A percentile compares a stretch with the other conserved stretches of the same genome.
Evolutionary conservation across 2,329 filamentous ascomycete genomes (phyloP).

Genomic region (Hysterium pulicare): DNA sequence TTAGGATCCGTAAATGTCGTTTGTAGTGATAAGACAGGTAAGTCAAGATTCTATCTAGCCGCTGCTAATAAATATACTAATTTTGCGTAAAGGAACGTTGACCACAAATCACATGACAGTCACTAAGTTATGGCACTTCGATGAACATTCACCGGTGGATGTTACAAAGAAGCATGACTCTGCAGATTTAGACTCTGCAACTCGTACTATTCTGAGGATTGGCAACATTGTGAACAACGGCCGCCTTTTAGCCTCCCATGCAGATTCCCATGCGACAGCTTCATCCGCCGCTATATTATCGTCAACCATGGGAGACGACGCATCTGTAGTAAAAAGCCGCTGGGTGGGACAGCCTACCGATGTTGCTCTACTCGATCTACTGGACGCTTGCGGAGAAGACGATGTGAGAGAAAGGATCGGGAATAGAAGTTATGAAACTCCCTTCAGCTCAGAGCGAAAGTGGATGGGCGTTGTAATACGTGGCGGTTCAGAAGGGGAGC

Average conservation of each 20-base stretch:
- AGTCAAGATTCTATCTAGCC: no score
- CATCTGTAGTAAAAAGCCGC: slow-evolving; percentile 69
- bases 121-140: slow-evolving; percentile 94
- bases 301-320: slow-evolving; percentile 67
- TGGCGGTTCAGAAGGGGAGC: slow-evolving; percentile 48
- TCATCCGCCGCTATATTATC: slow-evolving; percentile 78
- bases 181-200: slow-evolving; percentile 65
- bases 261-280: slow-evolving; percentile 66
- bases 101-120: slow-evolving; percentile 99
- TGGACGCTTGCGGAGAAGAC: slow-evolving; percentile 87
- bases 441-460: slow-evolving; percentile 95
- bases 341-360: slow-evolving; percentile 98
- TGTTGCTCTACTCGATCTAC: slow-evolving; percentile 89
- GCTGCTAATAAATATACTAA: neutral
- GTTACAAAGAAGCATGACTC: slow-evolving; percentile 53
- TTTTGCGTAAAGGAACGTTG: slow-evolving; percentile 62
- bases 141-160: slow-evolving; percentile 56
- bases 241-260: slow-evolving; percentile 69
- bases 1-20: slow-evolving; percentile 99
- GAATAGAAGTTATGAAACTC: slow-evolving; percentile 77
- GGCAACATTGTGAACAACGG: slow-evolving; percentile 97
- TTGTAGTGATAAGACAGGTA: slow-evolving; percentile 94
- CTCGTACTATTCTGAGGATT: slow-evolving; percentile 78
- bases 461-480: slow-evolving; percentile 96
- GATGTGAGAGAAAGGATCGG: slow-evolving; percentile 85